A percentile compares a stretch with the other conserved stretches of the same genome.
phyloP scores from a whole-genome alignment of 805 yeast genomes.

The Debaryomyces tyrocola region DNA sequence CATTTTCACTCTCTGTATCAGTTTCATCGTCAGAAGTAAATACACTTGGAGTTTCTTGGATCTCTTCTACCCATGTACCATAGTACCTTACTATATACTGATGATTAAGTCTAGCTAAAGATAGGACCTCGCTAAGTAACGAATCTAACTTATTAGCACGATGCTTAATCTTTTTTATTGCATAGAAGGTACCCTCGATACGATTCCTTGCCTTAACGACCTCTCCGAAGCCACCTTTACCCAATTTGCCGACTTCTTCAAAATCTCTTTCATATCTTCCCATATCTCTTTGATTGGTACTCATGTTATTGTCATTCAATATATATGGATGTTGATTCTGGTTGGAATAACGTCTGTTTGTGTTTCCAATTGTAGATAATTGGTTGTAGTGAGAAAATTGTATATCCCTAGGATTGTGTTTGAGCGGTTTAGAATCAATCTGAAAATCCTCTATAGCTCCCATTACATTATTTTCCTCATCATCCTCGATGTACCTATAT shows the following conservation, averaged over 20 bases:
- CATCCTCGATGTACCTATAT: not conserved
- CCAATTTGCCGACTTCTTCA: slow-evolving; percentile 88
- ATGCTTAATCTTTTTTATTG: slow-evolving; percentile 88
- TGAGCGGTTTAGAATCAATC: not conserved
- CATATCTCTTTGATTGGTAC: slow-evolving; percentile 14
- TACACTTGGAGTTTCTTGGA: slow-evolving; percentile 23
- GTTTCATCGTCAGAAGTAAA: slow-evolving; percentile 22
- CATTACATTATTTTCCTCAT: not conserved
- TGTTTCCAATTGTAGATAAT: not conserved
- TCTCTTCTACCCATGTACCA: slow-evolving; percentile 96
- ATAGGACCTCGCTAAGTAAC: slow-evolving; percentile 86
- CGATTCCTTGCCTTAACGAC: slow-evolving; percentile 96
- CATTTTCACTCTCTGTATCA: slow-evolving; percentile 21
- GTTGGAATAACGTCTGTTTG: slow-evolving; percentile 25
- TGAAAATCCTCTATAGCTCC: not conserved
- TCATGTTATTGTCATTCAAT: not conserved
- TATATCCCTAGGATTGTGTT: not conserved
- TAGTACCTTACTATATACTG: slow-evolving; percentile 95
- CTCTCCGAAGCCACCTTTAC: slow-evolving; percentile 96
- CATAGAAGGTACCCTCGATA: slow-evolving; percentile 92
- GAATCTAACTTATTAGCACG: slow-evolving; percentile 75
- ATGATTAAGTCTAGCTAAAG: slow-evolving; percentile 87
- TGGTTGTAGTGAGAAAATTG: not conserved
- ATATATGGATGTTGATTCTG: slow-evolving; percentile 11
- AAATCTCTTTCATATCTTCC: slow-evolving; percentile 91